Conservation (phyloP, 371 early-diverging fungal species). For the Mortierella sp. region DNA sequence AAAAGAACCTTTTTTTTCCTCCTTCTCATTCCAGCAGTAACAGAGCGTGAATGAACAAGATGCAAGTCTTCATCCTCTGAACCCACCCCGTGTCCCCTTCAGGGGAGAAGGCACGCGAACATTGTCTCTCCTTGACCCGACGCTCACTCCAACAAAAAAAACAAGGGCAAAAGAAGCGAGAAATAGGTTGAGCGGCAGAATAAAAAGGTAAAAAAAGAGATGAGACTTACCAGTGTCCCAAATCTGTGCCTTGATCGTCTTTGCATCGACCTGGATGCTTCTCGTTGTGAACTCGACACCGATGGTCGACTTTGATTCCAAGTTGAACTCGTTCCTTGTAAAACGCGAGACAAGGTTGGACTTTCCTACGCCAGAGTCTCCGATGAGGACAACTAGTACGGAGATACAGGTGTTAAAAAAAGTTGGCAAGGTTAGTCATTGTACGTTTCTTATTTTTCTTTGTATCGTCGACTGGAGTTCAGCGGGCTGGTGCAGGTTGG, state of each 20-base stretch:
- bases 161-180: slow-evolving; percentile 21
- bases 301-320: slow-evolving; percentile 99
- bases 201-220: background rate
- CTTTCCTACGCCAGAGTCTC: slow-evolving; percentile 99
- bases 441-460: background rate
- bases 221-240: slow-evolving; percentile 94
- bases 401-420: background rate
- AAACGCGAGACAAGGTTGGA: slow-evolving; percentile 99
- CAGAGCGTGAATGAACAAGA: background rate
- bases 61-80: background rate
- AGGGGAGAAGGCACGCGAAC: slow-evolving; percentile 1
- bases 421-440: background rate
- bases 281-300: slow-evolving; percentile 99
- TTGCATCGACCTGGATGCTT: slow-evolving; percentile 95
- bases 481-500: background rate
- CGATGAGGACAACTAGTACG: slow-evolving; percentile 96
- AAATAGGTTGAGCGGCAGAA: background rate
- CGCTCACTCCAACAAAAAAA: slow-evolving; percentile 12
- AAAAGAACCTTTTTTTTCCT: background rate
- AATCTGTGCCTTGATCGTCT: slow-evolving; percentile 99
- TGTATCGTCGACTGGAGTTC: background rate
- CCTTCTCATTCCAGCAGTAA: slow-evolving; percentile 2
- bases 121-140: slow-evolving; percentile 5
- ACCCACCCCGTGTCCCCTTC: slow-evolving; percentile 12
- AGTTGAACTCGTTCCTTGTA: slow-evolving; percentile 97